phyloP scores from a whole-genome alignment of 176 grass and related monocot species.

The Aegilops umbellulata region DNA sequence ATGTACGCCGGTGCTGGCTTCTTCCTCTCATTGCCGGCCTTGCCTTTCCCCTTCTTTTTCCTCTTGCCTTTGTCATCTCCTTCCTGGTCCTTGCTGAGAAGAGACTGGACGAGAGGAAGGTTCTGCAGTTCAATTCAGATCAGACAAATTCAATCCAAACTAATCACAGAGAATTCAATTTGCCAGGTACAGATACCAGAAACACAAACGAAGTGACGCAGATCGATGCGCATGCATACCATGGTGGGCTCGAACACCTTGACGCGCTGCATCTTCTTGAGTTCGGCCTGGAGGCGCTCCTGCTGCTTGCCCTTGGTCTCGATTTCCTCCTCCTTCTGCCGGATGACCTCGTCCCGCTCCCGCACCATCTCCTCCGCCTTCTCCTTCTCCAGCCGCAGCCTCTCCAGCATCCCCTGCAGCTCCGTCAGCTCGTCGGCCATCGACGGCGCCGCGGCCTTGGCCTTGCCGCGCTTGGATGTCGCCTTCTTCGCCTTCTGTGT shows the following conservation, averaged over 20 bases:
- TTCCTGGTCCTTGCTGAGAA: conserved; percentile 59
- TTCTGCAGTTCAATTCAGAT: conserved; percentile 34
- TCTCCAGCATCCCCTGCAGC: conserved; percentile 67
- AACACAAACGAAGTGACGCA: not conserved
- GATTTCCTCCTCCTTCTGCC: conserved; percentile 73
- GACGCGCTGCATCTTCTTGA: conserved; percentile 75
- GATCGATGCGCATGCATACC: conserved; percentile 32
- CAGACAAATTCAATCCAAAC: not conserved
- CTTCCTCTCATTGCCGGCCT: conserved; percentile 47
- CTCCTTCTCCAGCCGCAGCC: conserved; percentile 77
- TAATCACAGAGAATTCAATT: not conserved
- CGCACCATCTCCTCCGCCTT: conserved; percentile 70
- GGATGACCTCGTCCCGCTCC: conserved; percentile 67
- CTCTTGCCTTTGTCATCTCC: conserved; percentile 51
- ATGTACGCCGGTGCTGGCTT: conserved; percentile 65
- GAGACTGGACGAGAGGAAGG: conserved; percentile 55
- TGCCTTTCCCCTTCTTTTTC: conserved; percentile 49
- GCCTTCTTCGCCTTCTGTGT: not conserved
- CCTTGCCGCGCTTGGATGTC: not conserved
- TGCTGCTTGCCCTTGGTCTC: conserved; percentile 57
- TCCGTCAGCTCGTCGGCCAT: conserved; percentile 53
- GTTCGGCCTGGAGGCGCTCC: conserved; percentile 57
- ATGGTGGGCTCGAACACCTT: conserved; percentile 97
- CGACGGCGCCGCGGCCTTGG: not conserved
- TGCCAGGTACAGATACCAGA: not conserved